Conservation (phyloP, 257 asterid genomes). For the Avicennia marina region DNA sequence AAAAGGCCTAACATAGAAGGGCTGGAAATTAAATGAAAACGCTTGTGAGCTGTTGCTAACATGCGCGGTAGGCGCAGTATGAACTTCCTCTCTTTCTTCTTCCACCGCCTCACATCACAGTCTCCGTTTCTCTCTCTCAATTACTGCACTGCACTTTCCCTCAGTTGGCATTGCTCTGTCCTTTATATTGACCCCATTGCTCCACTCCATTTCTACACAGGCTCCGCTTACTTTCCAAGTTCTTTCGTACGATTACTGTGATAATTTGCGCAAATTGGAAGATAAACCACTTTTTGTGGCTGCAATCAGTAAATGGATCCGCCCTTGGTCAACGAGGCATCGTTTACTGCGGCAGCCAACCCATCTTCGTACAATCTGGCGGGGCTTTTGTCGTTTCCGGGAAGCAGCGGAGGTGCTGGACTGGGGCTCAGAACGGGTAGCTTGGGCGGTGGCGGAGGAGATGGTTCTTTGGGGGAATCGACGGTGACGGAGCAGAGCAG, state of each 20-base stretch:
- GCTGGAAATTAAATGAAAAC: constrained; percentile 13
- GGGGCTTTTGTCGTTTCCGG: constrained; percentile 66
- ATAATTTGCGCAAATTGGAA: too few relatives aligned
- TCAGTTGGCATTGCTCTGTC: constrained; percentile 16
- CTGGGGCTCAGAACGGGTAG: constrained; percentile 52
- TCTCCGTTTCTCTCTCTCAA: constrained; percentile 23
- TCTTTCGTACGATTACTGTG: too few relatives aligned
- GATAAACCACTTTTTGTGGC: too few relatives aligned
- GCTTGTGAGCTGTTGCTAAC: constrained; percentile 12
- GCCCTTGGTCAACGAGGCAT: constrained; percentile 60
- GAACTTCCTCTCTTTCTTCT: constrained; percentile 8
- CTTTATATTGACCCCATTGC: constrained; percentile 27
- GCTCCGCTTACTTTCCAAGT: constrained; percentile 18
- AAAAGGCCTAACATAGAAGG: not conserved
- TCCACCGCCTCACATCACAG: constrained; percentile 42
- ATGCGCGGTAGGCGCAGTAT: constrained; percentile 33
- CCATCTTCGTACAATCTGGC: constrained; percentile 67
- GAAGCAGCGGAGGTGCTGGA: constrained; percentile 39
- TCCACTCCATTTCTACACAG: constrained; percentile 6
- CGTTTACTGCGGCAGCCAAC: constrained; percentile 63
- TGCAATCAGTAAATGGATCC: constrained; percentile 59
- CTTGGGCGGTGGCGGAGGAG: constrained; percentile 30
- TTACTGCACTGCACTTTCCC: constrained; percentile 22
- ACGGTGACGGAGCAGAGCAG: constrained; percentile 69
- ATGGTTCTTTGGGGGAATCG: constrained; percentile 56